Base-by-base conservation (phyloP, 148 eudicot species). In the Fallopia convolvulus region DNA sequence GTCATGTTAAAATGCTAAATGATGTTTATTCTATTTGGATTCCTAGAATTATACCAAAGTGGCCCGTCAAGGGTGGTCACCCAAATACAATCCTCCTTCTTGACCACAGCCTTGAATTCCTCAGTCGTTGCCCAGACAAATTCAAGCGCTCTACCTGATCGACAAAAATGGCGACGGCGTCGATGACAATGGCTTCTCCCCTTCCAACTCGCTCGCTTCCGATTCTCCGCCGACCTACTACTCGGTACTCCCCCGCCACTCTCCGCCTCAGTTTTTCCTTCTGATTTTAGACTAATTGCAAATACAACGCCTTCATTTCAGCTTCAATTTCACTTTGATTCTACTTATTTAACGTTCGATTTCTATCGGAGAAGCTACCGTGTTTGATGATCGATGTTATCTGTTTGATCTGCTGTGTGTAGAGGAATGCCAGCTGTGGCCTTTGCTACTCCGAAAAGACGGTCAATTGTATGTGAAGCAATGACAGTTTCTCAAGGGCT, bases 401-500 rank as follows among this genome's bases (percentile, higher is more conserved):
- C 32, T 71, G 7, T 21, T 46, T 47, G 32, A n/a, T 55, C 9
- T 53, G 20, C 23, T 13, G 76, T 74, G 33, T 47, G 14, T 55
- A 70, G 70, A 85, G 85, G 88, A 82, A 79, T 26, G 58, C 21
- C 83, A 61, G 79, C 81, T 32, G 84, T 88, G 89, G 83, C 86
- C 61, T 86, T 86, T 49, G 86, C 93, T 60, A 84, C 84, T 76
- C 78, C 79, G 33, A 85, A 79, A 32, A 88, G 84, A 53, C 85
- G 78, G 47, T 33, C 74, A 3, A 76, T 53, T 42, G 49, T 82
- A 10, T 60, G 83, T 79, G 82, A 81, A 26, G 94, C 88, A 56
- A 89, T 89, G 60, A 82, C 78, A 50, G 60, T 91, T 61, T 77
- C 89, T 33, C 66, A 88, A 75, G 99, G 99, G 41, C 42, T 77